A percentile compares a stretch with the other conserved stretches of the same genome.
These are phyloP conservation scores for Periconia macrospinosa DNA, from an alignment of 2,329 filamentous ascomycete species.

Conservation along the genomic window DNA sequence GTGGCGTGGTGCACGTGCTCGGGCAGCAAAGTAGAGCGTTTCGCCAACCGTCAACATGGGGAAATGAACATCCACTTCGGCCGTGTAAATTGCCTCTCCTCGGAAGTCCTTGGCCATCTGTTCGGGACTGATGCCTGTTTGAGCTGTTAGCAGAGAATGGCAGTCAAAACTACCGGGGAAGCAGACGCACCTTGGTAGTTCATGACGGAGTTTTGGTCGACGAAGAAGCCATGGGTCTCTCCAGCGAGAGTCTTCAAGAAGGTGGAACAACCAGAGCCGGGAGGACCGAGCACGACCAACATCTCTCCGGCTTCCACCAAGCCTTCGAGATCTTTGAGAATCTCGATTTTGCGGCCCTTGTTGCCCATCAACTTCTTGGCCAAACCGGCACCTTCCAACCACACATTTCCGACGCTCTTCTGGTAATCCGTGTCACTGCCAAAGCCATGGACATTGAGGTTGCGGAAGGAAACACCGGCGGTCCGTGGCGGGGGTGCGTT, in stretches of 20 bases:
- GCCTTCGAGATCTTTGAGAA: constrained; percentile 68
- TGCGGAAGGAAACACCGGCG: constrained; percentile 50
- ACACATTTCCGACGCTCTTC: constrained; percentile 53
- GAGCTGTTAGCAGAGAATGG: constrained; percentile 7
- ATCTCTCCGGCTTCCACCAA: constrained; percentile 72
- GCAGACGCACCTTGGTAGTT: constrained; percentile 71
- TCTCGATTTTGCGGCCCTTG: constrained; percentile 57
- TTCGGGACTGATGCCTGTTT: constrained; percentile 63
- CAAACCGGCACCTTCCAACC: constrained; percentile 44
- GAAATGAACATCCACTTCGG: constrained; percentile 82
- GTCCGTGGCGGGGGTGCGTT: constrained; percentile 47
- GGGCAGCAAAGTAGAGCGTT: constrained; percentile 76
- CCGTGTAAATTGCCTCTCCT: constrained; percentile 85
- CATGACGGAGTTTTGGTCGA: constrained; percentile 71
- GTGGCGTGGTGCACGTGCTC: constrained; percentile 65
- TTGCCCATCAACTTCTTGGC: constrained; percentile 39
- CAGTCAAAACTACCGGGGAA: background rate
- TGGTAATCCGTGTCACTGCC: constrained; percentile 55
- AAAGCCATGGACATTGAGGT: constrained; percentile 53
- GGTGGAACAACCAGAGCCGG: constrained; percentile 73
- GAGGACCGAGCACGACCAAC: constrained; percentile 73
- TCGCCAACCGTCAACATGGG: constrained; percentile 76
- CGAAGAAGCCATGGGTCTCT: constrained; percentile 76
- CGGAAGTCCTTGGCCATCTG: constrained; percentile 79
- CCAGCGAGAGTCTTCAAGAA: constrained; percentile 83